Evolutionary conservation across 371 early-diverging fungal genomes (phyloP).

Genomic region (Apophysomyces variabilis): DNA sequence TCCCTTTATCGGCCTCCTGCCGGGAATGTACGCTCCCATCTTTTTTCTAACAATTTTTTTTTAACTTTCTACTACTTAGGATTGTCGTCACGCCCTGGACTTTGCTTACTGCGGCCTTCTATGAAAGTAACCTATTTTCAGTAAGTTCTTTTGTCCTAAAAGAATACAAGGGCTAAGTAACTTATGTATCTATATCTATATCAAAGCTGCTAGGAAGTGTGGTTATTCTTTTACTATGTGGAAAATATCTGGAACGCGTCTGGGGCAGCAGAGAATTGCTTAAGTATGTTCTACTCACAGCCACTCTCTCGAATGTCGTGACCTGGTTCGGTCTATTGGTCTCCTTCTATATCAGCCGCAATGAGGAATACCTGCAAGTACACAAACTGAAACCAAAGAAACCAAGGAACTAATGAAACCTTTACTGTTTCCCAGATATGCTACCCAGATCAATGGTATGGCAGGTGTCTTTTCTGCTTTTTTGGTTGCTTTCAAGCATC

Average conservation of each 20-base stretch:
- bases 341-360: conserved; percentile 62
- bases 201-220: conserved; percentile 54
- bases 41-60: not conserved
- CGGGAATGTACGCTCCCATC: conserved; percentile 44
- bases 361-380: conserved; percentile 64
- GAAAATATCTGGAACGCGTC: conserved; percentile 77
- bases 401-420: not conserved
- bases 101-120: conserved; percentile 45
- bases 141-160: conserved; percentile 29
- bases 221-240: conserved; percentile 57
- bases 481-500: conserved; percentile 79
- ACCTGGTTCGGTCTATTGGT: conserved; percentile 61
- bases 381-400: not conserved
- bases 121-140: conserved; percentile 41
- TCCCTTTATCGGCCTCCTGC: conserved; percentile 50
- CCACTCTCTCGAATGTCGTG: conserved; percentile 57
- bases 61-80: conserved; percentile 19
- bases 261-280: conserved; percentile 77
- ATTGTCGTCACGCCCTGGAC: conserved; percentile 52
- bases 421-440: conserved; percentile 35
- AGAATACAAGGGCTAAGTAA: not conserved
- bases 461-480: conserved; percentile 69
- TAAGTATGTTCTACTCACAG: conserved; percentile 65
- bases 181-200: conserved; percentile 7
- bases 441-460: conserved; percentile 69